Conservation (phyloP, 2,329 filamentous ascomycete species). For the Fusarium sp. region DNA sequence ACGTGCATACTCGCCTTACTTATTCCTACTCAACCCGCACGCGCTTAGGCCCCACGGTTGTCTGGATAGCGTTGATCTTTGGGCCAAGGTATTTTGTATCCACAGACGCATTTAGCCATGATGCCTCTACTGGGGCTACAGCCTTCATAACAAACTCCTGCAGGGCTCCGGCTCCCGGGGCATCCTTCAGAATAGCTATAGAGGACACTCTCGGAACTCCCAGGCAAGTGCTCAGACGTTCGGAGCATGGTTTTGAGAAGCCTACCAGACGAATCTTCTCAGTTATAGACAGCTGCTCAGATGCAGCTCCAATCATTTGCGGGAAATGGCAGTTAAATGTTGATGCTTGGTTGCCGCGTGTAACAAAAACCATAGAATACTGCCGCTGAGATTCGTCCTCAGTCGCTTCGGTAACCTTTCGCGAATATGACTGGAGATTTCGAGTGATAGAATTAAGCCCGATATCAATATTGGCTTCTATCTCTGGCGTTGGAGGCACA, state of each 20-base stretch:
- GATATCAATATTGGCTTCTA: slow-evolving; percentile 70
- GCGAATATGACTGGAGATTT: slow-evolving; percentile 63
- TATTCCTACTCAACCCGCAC: slow-evolving; percentile 24
- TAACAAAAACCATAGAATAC: slow-evolving; percentile 70
- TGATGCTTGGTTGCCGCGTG: slow-evolving; percentile 68
- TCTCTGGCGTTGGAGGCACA: slow-evolving; percentile 60
- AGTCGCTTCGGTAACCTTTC: not conserved
- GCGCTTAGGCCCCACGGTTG: slow-evolving; percentile 53
- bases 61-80: slow-evolving; percentile 55
- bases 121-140: slow-evolving; percentile 65
- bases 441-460: slow-evolving; percentile 75
- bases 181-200: slow-evolving; percentile 68
- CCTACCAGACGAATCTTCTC: slow-evolving; percentile 69
- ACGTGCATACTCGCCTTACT: slow-evolving; percentile 8
- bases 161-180: slow-evolving; percentile 69
- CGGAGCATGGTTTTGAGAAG: slow-evolving; percentile 71
- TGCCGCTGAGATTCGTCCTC: slow-evolving; percentile 17
- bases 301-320: slow-evolving; percentile 66
- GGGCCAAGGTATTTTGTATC: slow-evolving; percentile 50
- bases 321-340: slow-evolving; percentile 72
- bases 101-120: slow-evolving; percentile 62
- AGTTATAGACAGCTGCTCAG: slow-evolving; percentile 55
- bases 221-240: slow-evolving; percentile 68
- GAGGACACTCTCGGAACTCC: slow-evolving; percentile 75
- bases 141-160: slow-evolving; percentile 67